A percentile compares a stretch with the other conserved stretches of the same genome.
These are phyloP conservation scores for Fusarium nanum DNA, from an alignment of 2,329 filamentous ascomycete genomes.

Conservation along the genomic window DNA sequence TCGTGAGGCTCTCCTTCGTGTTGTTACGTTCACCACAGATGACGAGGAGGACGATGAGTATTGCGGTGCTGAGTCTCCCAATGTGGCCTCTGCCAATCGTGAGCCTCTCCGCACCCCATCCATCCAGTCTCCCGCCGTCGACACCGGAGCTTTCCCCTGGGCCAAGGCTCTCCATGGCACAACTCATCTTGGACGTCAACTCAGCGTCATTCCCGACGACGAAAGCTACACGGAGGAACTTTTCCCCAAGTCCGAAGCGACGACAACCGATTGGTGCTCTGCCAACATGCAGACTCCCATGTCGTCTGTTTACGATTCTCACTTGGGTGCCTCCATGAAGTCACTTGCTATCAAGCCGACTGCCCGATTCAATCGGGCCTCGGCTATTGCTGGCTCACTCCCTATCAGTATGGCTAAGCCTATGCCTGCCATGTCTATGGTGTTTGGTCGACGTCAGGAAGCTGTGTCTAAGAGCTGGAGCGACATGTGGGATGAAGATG, in stretches of 20 bases:
- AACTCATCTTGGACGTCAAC: slow-evolving; percentile 79
- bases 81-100: slow-evolving; percentile 86
- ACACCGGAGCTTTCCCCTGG: slow-evolving; percentile 92
- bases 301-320: slow-evolving; percentile 86
- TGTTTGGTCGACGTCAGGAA: slow-evolving; percentile 82
- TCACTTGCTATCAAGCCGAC: slow-evolving; percentile 70
- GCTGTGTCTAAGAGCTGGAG: slow-evolving; percentile 98
- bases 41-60: slow-evolving; percentile 95
- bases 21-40: slow-evolving; percentile 91
- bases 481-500: slow-evolving; percentile 95
- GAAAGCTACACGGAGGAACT: slow-evolving; percentile 86
- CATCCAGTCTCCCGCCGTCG: slow-evolving; percentile 85
- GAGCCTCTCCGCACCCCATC: slow-evolving; percentile 96
- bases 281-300: slow-evolving; percentile 80
- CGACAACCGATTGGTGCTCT: slow-evolving; percentile 81
- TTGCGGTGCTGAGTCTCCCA: slow-evolving; percentile 82
- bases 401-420: slow-evolving; percentile 85
- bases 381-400: slow-evolving; percentile 74
- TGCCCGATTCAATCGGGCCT: slow-evolving; percentile 56
- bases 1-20: slow-evolving; percentile 80
- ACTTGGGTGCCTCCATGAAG: slow-evolving; percentile 82
- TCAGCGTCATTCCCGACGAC: slow-evolving; percentile 86
- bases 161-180: slow-evolving; percentile 86
- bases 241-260: slow-evolving; percentile 81
- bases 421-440: slow-evolving; percentile 77